Base-by-base conservation (phyloP, 2,329 filamentous ascomycete genomes). In the Fusarium verticillioides region DNA sequence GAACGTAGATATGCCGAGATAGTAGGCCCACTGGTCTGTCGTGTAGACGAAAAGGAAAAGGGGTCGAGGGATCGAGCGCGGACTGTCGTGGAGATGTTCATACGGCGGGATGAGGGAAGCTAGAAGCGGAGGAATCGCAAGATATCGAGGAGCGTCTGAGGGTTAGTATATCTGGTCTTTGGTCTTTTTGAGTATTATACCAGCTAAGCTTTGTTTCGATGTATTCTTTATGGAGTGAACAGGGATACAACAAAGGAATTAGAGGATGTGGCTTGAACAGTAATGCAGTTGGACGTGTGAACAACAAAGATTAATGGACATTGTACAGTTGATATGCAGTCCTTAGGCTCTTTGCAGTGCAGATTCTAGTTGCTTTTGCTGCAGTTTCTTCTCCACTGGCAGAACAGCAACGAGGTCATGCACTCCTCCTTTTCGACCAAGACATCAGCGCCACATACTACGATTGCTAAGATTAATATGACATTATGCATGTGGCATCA, bases 81-180 rank as follows among this genome's bases (percentile, higher is more conserved):
- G 63, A 87, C 87, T 15, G 82, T 95, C 18, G 79, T 97, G 36
- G 93, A 95, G 79, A 83, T 94, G 34, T 97, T 97, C 69, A 61
- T 85, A 61, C 78, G 79, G 63, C 77, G 78, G 49, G 82, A 83
- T 53, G 75, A 78, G 42, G 76, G 66, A 19, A 78, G 75, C 73
- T 82, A 82, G 80, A 75, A 72, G 73, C 73, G 43, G 28, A 56
- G 50, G 60, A 44, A 63, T 60, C 53, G 58, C 54, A 72, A 69
- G 75, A 70, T 54, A 44, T 58, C 56, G 49, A 39, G 65, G 49
- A 76, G 66, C 44, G 59, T 66, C 34, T 76, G 67, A 77, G 26
- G 63, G 66, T 61, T n/a, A 28, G 19, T 28, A 70, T 75, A 71
- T 75, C 47, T 64, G 60, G 46, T 59, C 37, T 44, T 68, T 58